These are phyloP conservation scores for Sporormia fimetaria DNA, from an alignment of 495 filamentous ascomycete genomes.

Conservation along the genomic window DNA sequence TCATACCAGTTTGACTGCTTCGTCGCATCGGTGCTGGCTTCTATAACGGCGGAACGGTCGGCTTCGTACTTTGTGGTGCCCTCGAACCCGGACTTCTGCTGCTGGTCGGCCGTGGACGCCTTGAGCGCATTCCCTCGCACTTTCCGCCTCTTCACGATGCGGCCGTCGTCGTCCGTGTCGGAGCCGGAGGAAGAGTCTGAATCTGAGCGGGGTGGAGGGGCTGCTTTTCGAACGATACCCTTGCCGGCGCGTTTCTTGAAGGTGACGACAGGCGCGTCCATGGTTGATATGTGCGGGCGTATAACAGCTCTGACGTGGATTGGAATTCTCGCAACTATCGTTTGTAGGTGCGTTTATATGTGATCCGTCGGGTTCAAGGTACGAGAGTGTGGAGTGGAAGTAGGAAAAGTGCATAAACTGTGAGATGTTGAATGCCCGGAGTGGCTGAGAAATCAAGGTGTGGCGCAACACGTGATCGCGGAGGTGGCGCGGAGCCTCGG, in stretches of 20 bases:
- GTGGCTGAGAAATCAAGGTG: too few species aligned
- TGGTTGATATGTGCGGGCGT: slow-evolving; percentile 2
- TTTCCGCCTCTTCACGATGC: slow-evolving; percentile 60
- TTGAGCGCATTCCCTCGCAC: slow-evolving; percentile 44
- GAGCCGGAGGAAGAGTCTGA: slow-evolving; percentile 44
- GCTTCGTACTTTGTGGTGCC: slow-evolving; percentile 48
- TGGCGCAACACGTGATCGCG: too few species aligned
- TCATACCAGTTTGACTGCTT: slow-evolving; percentile 88
- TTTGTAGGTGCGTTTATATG: too few species aligned
- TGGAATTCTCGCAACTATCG: too few species aligned
- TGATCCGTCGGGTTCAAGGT: too few species aligned
- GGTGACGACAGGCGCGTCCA: slow-evolving; percentile 42
- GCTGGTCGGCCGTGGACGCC: slow-evolving; percentile 38
- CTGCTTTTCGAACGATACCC: slow-evolving; percentile 69
- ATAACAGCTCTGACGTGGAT: too few species aligned
- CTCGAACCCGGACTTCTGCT: slow-evolving; percentile 35
- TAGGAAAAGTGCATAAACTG: too few species aligned
- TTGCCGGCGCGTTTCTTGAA: slow-evolving; percentile 85
- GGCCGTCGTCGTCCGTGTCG: slow-evolving; percentile 64
- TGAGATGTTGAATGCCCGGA: too few species aligned
- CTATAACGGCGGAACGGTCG: slow-evolving; percentile 46
- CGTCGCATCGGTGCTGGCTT: slow-evolving; percentile 75
- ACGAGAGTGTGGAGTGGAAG: too few species aligned
- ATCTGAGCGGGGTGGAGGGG: slow-evolving; percentile 65
- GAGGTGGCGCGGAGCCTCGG: too few species aligned